Percentiles rank a stretch among this genome's conserved stretches.
Conservation (phyloP, 257 asterid species). For the Scutellaria minor region DNA sequence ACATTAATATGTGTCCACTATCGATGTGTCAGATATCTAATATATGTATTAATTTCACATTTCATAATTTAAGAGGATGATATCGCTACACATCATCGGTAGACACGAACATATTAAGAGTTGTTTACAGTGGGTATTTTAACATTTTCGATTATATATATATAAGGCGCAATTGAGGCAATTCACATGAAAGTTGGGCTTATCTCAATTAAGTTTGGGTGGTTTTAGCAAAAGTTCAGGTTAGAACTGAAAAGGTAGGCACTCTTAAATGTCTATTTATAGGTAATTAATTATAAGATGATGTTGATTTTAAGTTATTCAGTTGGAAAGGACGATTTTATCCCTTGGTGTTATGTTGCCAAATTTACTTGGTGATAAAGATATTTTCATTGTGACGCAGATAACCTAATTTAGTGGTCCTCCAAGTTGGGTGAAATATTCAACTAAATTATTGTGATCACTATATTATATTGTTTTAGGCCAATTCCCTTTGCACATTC, state of each 20-base stretch:
- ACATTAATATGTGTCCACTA: no score
- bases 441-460: no score
- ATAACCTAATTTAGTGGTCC: constrained; percentile 36
- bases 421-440: constrained; percentile 28
- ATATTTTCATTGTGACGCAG: constrained; percentile 3
- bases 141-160: no score
- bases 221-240: not conserved
- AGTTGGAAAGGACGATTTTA: not conserved
- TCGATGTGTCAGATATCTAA: no score
- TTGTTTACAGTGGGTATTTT: no score
- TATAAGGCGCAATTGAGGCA: not conserved
- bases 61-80: no score
- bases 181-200: not conserved
- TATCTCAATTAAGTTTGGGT: not conserved
- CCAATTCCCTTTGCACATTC: no score
- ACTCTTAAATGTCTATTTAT: not conserved
- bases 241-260: not conserved
- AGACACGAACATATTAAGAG: no score
- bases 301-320: not conserved
- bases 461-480: no score
- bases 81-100: no score
- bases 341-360: constrained; percentile 16
- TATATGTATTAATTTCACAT: no score
- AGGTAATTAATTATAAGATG: not conserved
- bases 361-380: not conserved